Base-by-base conservation (phyloP, 2,329 filamentous ascomycete genomes). In the Gliomastix tumulicola region DNA sequence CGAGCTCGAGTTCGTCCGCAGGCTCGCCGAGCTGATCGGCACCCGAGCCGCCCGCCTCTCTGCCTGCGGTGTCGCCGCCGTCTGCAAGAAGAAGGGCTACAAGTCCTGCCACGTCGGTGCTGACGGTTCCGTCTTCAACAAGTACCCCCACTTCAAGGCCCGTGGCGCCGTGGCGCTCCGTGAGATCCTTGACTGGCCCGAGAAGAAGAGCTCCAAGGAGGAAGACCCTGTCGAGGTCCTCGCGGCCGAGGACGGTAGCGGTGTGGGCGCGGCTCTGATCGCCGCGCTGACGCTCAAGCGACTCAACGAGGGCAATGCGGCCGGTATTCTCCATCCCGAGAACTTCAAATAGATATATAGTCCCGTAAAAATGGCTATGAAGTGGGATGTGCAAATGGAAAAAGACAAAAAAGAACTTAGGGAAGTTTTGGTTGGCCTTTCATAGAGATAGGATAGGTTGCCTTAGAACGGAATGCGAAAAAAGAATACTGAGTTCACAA, bases 61-160 rank as follows among this genome's bases (percentile, higher is more conserved):
- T 13, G 82, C 90, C 19, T 97, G 92, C 55, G 92, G 92, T 64
- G 87, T 98, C 37, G 88, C 90, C 11, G 92, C 90, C 40, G 96
- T 98, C 55, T 88, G 85, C 75, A 94, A 83, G 68, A 97, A 97
- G 81, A 97, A 96, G 76, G 76, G 78, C 48, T 90, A 89, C 62
- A 66, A 84, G 54, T 74, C 76, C 25, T 94, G 87, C 68, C 92
- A 97, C 61, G 92, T 98, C 30, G 92, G 92, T 51, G 92, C 92
- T 35, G 92, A 98, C 56, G 92, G 92, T 25, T 94, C 87, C 15
- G 90, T 98, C 37, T 98, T 98, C 71, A 96, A 95, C 74, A 97
- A 97, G 62, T 98, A 98, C 66, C 92, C 92, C 11, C 85, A 95
- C 66, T 98, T 98, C 77, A 96, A 96, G 73, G 78, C 81, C 40